phyloP scores from a whole-genome alignment of 257 asterid species.

The Nicotiana otophora region DNA sequence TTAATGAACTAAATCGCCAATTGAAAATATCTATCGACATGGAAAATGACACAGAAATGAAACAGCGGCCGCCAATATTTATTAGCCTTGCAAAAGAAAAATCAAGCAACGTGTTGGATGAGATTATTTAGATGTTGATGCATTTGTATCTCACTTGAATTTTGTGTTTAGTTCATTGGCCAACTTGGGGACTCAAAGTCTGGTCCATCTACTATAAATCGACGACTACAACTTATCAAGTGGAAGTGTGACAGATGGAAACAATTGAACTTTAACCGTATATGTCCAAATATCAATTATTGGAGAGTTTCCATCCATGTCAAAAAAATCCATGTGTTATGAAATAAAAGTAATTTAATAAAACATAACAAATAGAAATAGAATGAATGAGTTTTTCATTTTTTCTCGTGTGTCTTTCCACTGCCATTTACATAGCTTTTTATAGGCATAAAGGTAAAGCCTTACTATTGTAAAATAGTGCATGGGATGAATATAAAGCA shows the following conservation, averaged over 20 bases:
- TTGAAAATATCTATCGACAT: not conserved
- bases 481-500: no score
- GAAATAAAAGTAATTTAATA: no score
- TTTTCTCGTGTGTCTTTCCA: no score
- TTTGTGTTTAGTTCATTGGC: no score
- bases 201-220: not conserved
- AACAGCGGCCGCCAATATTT: not conserved
- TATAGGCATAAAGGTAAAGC: no score
- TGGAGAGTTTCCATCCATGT: not conserved
- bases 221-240: not conserved
- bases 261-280: not conserved
- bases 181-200: not conserved
- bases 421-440: no score
- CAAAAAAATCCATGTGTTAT: not conserved
- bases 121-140: not conserved
- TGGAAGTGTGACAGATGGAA: not conserved
- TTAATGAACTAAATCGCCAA: not conserved
- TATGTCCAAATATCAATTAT: not conserved
- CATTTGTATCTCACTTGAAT: not conserved
- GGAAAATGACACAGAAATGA: not conserved
- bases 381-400: no score
- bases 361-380: no score
- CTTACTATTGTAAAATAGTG: no score
- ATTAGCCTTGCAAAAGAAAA: not conserved
- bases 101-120: not conserved